Conservation (phyloP, 106 monocot species). For the Dendrobium officinale region DNA sequence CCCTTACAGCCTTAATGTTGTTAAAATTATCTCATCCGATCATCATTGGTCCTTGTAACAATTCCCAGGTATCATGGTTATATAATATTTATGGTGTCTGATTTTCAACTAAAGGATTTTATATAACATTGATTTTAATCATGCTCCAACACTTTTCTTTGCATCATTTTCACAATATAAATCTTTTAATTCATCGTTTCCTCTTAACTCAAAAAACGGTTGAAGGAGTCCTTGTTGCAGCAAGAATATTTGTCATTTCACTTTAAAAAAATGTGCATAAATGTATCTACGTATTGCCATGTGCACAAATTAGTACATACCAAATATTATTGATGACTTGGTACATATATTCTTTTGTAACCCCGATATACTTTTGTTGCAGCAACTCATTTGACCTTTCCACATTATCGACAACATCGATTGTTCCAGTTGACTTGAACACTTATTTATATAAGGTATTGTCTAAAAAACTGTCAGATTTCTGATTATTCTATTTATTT, state of each 20-base stretch:
- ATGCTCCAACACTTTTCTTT: no score
- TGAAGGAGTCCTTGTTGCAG: background rate
- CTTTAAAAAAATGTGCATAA: background rate
- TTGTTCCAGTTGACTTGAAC: slow-evolving; percentile 88
- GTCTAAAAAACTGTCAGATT: background rate
- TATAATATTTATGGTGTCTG: no score
- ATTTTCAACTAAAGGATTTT: no score
- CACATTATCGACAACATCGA: slow-evolving; percentile 66
- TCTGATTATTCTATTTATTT: background rate
- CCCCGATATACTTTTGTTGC: slow-evolving; percentile 14
- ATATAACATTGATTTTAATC: no score
- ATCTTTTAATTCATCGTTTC: no score
- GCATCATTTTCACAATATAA: no score
- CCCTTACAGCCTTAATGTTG: no score
- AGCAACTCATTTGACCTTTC: slow-evolving; percentile 74
- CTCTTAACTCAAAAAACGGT: no score
- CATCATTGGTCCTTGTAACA: no score
- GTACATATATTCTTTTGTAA: background rate
- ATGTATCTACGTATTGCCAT: background rate
- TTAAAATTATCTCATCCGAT: no score
- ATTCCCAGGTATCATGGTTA: no score
- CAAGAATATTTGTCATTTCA: background rate
- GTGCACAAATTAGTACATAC: background rate
- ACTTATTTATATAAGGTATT: slow-evolving; percentile 72
- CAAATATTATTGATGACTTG: background rate